phyloP scores from a whole-genome alignment of 306 rosid genomes.

The Inga oerstediana region DNA sequence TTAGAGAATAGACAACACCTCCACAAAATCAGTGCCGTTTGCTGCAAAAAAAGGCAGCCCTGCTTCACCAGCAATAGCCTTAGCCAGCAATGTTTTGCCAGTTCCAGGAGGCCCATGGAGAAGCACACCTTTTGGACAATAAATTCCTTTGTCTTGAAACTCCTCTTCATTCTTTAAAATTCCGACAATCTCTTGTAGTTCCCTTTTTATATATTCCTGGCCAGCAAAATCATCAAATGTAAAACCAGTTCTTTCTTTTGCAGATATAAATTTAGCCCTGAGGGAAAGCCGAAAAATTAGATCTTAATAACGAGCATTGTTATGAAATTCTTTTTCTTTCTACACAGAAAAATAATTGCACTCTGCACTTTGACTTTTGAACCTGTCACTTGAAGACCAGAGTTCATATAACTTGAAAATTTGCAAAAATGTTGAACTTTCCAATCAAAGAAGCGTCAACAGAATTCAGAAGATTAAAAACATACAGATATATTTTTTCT shows the following conservation, averaged over 20 bases:
- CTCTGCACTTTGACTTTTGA: constrained; percentile 14
- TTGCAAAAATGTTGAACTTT: background rate
- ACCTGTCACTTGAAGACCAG: constrained; percentile 28
- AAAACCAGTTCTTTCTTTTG: constrained; percentile 96
- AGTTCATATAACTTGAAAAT: constrained; percentile 4
- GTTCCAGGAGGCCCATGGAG: constrained; percentile 99
- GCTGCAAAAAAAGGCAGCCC: constrained; percentile 98
- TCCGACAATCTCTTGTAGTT: constrained; percentile 91
- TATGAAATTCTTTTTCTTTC: constrained; percentile 26
- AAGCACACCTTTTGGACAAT: constrained; percentile 97
- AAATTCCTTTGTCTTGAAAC: constrained; percentile 91
- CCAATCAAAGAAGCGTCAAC: constrained; percentile 1
- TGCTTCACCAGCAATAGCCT: constrained; percentile 99
- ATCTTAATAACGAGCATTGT: constrained; percentile 18
- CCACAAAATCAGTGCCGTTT: constrained; percentile 97
- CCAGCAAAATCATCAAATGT: constrained; percentile 99
- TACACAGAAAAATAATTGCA: constrained; percentile 20
- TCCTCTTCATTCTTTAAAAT: constrained; percentile 90
- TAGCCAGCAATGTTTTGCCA: constrained; percentile 95
- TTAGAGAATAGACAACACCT: constrained; percentile 60
- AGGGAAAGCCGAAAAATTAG: constrained; percentile 51
- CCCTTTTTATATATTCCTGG: constrained; percentile 97
- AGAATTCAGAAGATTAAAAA: background rate
- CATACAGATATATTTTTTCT: background rate
- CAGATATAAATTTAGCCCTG: constrained; percentile 98